phyloP scores from a whole-genome alignment of 2,329 filamentous ascomycete genomes.

The Cladosporium sp. region DNA sequence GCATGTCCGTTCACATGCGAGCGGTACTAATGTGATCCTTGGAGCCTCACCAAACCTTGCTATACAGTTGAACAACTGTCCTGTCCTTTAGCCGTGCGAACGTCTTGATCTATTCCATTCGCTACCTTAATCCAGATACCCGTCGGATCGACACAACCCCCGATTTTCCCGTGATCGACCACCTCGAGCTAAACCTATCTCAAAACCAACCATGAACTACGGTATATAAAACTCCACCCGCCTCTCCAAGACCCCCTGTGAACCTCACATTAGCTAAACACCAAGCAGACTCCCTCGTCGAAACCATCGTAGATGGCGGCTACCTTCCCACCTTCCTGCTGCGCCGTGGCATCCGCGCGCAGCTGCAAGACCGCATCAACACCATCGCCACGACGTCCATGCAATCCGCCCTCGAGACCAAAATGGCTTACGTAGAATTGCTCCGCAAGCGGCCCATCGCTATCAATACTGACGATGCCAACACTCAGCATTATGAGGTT shows the following conservation, averaged over 20 bases:
- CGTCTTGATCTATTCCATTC: not conserved
- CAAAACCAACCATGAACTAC: conserved; percentile 16
- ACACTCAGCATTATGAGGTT: conserved; percentile 73
- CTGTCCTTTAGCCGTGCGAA: not conserved
- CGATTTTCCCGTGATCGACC: not conserved
- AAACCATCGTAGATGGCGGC: conserved; percentile 65
- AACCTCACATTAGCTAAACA: not conserved
- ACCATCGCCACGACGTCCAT: conserved; percentile 59
- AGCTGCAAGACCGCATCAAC: conserved; percentile 62
- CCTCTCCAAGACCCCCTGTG: not conserved
- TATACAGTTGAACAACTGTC: not conserved
- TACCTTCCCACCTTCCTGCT: conserved; percentile 64
- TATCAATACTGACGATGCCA: conserved; percentile 66
- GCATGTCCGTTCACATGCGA: not conserved
- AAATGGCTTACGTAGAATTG: conserved; percentile 64
- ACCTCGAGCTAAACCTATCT: not conserved
- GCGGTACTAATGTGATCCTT: not conserved
- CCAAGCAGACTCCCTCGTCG: conserved; percentile 43
- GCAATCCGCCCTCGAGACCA: conserved; percentile 56
- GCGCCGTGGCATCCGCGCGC: conserved; percentile 66
- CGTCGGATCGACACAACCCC: not conserved
- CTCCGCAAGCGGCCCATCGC: conserved; percentile 66
- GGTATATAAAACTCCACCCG: not conserved
- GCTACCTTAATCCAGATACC: not conserved
- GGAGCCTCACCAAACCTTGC: not conserved